Percentiles rank a stretch among this genome's conserved stretches.
Conservation (phyloP, 1,284 basidiomycete species). For the Cutaneotrichosporon cavernicola region DNA sequence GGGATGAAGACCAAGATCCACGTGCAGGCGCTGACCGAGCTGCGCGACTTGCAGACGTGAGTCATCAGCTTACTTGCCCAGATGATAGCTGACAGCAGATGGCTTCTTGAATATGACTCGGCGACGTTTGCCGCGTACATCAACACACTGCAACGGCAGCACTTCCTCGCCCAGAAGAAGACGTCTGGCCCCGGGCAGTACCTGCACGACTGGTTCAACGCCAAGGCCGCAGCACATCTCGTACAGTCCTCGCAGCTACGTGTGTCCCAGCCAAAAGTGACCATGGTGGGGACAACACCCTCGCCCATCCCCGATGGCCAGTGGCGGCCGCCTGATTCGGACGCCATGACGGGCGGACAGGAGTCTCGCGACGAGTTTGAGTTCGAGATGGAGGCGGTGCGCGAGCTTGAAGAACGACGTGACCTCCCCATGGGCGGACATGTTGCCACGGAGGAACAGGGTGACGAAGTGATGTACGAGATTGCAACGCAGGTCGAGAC, state of each 20-base stretch:
- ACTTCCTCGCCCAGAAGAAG: constrained; percentile 47
- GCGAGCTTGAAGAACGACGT: constrained; percentile 32
- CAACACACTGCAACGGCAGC: constrained; percentile 66
- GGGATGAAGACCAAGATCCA: constrained; percentile 88
- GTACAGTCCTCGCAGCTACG: constrained; percentile 58
- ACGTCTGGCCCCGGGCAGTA: constrained; percentile 41
- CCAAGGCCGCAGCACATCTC: constrained; percentile 77
- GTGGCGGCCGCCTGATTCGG: constrained; percentile 12
- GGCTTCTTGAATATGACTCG: constrained; percentile 85
- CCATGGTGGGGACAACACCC: constrained; percentile 66
- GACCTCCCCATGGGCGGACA: constrained; percentile 22
- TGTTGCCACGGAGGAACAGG: constrained; percentile 32
- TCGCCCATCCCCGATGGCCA: constrained; percentile 56
- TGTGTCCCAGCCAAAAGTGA: constrained; percentile 31
- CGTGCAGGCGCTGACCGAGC: constrained; percentile 79
- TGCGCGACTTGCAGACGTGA: constrained; percentile 78
- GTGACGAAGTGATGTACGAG: constrained; percentile 46
- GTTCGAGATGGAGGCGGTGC: constrained; percentile 47
- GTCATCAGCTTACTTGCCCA: constrained; percentile 38
- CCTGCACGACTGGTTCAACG: constrained; percentile 52
- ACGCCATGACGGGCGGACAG: constrained; percentile 29
- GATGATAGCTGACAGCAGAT: constrained; percentile 56
- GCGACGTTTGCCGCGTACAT: constrained; percentile 89
- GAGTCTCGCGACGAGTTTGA: constrained; percentile 31
- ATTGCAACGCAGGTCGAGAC: constrained; percentile 47